A percentile compares a stretch with the other conserved stretches of the same genome.
These are phyloP conservation scores for Nissolia schottii DNA, from an alignment of 306 rosid species.

Conservation along the genomic window DNA sequence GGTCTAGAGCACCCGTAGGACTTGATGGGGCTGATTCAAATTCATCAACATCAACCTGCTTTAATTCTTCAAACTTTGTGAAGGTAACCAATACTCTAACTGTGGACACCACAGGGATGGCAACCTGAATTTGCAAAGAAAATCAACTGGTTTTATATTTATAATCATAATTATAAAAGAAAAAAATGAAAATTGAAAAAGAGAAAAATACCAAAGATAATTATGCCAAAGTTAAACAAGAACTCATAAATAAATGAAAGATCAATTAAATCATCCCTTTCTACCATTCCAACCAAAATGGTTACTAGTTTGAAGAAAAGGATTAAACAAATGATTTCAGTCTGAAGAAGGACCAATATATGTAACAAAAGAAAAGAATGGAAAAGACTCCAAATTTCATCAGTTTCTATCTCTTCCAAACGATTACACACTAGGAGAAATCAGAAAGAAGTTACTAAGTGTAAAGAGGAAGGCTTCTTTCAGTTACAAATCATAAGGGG, in stretches of 20 bases:
- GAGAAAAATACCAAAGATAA: not conserved
- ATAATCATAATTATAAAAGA: not conserved
- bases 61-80: conserved; percentile 82
- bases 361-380: too few species aligned
- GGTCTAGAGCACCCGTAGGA: conserved; percentile 51
- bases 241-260: not conserved
- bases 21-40: conserved; percentile 88
- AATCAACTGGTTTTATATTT: not conserved
- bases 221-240: not conserved
- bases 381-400: too few species aligned
- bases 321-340: too few species aligned
- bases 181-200: not conserved
- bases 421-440: too few species aligned
- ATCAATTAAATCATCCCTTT: not conserved
- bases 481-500: too few species aligned
- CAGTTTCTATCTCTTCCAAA: too few species aligned
- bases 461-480: too few species aligned
- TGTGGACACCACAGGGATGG: conserved; percentile 82
- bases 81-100: conserved; percentile 82
- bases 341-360: too few species aligned
- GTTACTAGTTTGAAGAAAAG: too few species aligned
- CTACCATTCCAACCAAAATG: not conserved
- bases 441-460: too few species aligned
- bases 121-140: conserved; percentile 52
- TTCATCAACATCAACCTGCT: conserved; percentile 57